A percentile compares a stretch with the other conserved stretches of the same genome.
Conservation (phyloP, 257 asterid genomes). For the Solanum sitiens region DNA sequence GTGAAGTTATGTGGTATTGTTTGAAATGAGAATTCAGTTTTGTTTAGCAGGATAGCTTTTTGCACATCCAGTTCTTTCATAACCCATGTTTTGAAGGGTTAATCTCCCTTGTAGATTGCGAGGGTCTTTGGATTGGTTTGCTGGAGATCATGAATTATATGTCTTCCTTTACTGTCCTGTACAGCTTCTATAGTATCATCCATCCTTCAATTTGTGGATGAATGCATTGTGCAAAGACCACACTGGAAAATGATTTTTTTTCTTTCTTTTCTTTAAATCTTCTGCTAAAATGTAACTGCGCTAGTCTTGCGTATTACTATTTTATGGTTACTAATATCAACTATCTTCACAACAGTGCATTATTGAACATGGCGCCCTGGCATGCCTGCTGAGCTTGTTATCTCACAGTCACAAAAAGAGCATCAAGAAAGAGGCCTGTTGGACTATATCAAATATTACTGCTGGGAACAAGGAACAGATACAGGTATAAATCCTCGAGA, state of each 20-base stretch:
- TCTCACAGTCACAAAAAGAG: conserved; percentile 89
- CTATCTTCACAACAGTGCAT: conserved; percentile 36
- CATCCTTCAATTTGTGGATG: not conserved
- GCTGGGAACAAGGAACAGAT: conserved; percentile 89
- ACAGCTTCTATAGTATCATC: not conserved
- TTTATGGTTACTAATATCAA: not conserved
- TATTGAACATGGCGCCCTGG: conserved; percentile 69
- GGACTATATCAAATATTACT: conserved; percentile 89
- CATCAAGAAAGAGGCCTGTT: conserved; percentile 93
- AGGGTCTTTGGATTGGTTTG: not conserved
- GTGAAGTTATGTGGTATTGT: not conserved
- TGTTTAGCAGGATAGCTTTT: not conserved
- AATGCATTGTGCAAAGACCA: not conserved
- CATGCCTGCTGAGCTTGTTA: conserved; percentile 60
- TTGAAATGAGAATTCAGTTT: not conserved
- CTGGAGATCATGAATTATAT: not conserved
- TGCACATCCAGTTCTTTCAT: not conserved
- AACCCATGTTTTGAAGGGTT: not conserved
- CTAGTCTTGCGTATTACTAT: not conserved
- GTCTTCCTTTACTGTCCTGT: not conserved
- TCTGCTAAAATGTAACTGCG: not conserved
- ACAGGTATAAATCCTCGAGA: conserved; percentile 32
- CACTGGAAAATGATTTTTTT: not conserved
- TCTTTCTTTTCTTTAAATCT: not conserved
- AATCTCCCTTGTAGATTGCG: not conserved